These are phyloP conservation scores for Fomitopsis betulina DNA, from an alignment of 1,284 basidiomycete species.

Conservation along the genomic window DNA sequence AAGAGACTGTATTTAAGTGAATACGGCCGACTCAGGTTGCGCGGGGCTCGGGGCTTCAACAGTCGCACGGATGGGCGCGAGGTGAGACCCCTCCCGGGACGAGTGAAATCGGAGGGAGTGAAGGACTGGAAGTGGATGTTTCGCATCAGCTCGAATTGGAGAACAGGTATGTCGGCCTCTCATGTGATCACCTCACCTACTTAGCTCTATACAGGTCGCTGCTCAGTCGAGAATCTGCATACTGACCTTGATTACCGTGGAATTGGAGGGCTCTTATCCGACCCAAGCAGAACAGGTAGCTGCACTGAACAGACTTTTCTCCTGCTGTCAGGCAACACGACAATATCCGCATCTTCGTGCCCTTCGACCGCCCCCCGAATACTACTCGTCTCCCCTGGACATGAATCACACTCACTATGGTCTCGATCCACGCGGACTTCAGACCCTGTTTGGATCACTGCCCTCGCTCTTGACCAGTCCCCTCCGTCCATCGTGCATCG, in stretches of 20 bases:
- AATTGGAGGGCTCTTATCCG: background rate
- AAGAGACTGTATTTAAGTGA: slow-evolving; percentile 51
- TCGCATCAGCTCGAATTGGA: slow-evolving; percentile 76
- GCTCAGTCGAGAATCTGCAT: slow-evolving; percentile 34
- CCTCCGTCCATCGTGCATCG: slow-evolving; percentile 36
- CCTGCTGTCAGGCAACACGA: slow-evolving; percentile 37
- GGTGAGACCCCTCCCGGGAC: slow-evolving; percentile 53
- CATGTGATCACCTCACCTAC: background rate
- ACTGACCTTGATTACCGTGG: background rate
- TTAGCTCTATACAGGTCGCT: slow-evolving; percentile 43
- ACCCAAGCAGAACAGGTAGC: background rate
- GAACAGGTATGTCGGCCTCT: slow-evolving; percentile 46
- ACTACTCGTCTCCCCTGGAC: slow-evolving; percentile 21
- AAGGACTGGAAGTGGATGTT: slow-evolving; percentile 85
- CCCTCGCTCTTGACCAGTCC: slow-evolving; percentile 68
- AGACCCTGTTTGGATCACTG: slow-evolving; percentile 40
- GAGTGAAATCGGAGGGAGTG: slow-evolving; percentile 37
- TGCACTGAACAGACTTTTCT: slow-evolving; percentile 24
- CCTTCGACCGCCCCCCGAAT: slow-evolving; percentile 22
- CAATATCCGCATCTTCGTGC: slow-evolving; percentile 33
- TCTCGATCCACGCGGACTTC: slow-evolving; percentile 21
- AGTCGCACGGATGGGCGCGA: slow-evolving; percentile 51
- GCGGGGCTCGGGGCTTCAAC: slow-evolving; percentile 60
- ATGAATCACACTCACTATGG: slow-evolving; percentile 26
- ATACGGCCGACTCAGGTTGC: slow-evolving; percentile 61